A percentile compares a stretch with the other conserved stretches of the same genome.
Evolutionary conservation across 129 eudicot species (phyloP).

Genomic region (Ambrosia trifida): DNA sequence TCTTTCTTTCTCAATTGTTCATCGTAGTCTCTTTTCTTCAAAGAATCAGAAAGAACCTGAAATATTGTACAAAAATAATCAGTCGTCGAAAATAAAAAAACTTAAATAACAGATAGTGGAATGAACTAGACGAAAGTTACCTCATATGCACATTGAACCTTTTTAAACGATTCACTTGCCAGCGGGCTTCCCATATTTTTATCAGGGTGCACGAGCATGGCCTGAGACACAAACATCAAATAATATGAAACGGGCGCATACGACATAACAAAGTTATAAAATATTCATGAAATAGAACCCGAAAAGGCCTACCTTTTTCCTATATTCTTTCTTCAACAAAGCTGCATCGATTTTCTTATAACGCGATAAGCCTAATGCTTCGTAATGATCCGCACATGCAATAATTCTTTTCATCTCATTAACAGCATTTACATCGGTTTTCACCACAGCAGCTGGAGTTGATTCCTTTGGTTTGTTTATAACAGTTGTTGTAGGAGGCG

Average conservation of each 20-base stretch:
- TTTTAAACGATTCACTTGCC: slow-evolving; percentile 97
- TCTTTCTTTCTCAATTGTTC: slow-evolving; percentile 89
- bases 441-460: slow-evolving; percentile 36
- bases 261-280: background rate
- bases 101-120: background rate
- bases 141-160: slow-evolving; percentile 96
- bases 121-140: slow-evolving; percentile 28
- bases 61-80: slow-evolving; percentile 1
- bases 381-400: slow-evolving; percentile 72
- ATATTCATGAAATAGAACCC: background rate
- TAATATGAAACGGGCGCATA: background rate
- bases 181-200: slow-evolving; percentile 95
- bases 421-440: slow-evolving; percentile 57
- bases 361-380: slow-evolving; percentile 74
- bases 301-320: slow-evolving; percentile 62
- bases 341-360: slow-evolving; percentile 63
- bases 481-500: slow-evolving; percentile 40
- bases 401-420: slow-evolving; percentile 76
- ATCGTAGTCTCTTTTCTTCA: slow-evolving; percentile 86
- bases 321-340: slow-evolving; percentile 79
- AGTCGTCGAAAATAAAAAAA: slow-evolving; percentile 10
- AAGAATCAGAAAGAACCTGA: slow-evolving; percentile 95
- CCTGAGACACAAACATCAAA: slow-evolving; percentile 42
- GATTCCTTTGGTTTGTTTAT: slow-evolving; percentile 54
- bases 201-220: slow-evolving; percentile 98